A percentile compares a stretch with the other conserved stretches of the same genome.
phyloP scores from a whole-genome alignment of 805 yeast species.

The Saccharomycopsis babjevae region DNA sequence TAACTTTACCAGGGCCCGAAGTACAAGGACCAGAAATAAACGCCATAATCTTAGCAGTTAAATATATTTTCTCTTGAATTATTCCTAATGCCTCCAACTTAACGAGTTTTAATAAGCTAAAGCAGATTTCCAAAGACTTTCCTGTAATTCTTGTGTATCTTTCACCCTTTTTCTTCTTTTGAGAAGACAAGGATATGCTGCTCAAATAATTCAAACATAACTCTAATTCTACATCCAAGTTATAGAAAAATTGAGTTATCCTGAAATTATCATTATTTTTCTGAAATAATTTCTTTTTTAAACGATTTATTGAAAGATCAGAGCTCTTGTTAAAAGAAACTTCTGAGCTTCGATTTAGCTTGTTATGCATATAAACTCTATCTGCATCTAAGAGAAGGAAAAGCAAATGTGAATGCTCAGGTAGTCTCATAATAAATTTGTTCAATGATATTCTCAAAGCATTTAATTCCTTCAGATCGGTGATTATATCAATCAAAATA shows the following conservation, averaged over 20 bases:
- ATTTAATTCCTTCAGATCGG: slow-evolving; percentile 45
- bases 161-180: neutral
- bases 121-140: slow-evolving; percentile 25
- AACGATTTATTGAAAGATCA: neutral
- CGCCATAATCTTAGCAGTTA: slow-evolving; percentile 25
- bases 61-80: neutral
- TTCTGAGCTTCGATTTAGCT: neutral
- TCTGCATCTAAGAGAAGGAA: slow-evolving; percentile 39
- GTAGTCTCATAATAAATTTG: slow-evolving; percentile 40
- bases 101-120: slow-evolving; percentile 22
- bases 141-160: slow-evolving; percentile 31
- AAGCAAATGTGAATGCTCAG: slow-evolving; percentile 48
- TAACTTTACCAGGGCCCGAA: slow-evolving; percentile 28
- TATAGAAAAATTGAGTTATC: neutral
- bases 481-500: slow-evolving; percentile 47
- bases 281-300: slow-evolving; percentile 1
- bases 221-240: neutral
- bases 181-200: neutral
- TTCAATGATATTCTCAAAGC: slow-evolving; percentile 43
- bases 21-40: slow-evolving; percentile 34
- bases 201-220: neutral
- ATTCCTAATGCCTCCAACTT: slow-evolving; percentile 17
- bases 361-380: neutral
- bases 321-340: neutral
- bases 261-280: neutral